Evolutionary conservation across 2,329 filamentous ascomycete species (phyloP), one percentile per base, ranked within the genome.

Genomic region (Talaromyces pinophilus): DNA sequence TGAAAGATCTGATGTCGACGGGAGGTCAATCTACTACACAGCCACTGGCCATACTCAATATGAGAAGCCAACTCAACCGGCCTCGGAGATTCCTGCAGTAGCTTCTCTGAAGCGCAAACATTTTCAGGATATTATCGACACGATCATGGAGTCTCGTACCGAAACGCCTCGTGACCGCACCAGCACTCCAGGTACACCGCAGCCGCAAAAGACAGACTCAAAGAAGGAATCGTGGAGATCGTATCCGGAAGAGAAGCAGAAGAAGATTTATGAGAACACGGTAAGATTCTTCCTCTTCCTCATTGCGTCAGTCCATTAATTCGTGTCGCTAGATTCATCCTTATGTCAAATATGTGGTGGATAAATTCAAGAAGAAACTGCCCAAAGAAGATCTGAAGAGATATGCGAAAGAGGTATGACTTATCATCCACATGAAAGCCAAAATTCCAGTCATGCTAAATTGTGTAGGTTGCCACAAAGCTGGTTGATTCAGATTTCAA

Each of bases 191-290:
- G 86, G 87, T 15, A 92, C 91, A 0, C 89, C 91, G 1, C 86
- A 88, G 67, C 83, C 87, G 11, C 81, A 82, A 2, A 85, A 85
- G 1, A 79, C 82, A 4, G 83, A 84, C 55, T 86, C 90, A 33
- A 78, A 79, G 40, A 76, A 77, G 25, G 82, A 83, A 52, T 83
- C 84, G 59, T 83, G 83, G 71, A 84, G 82, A 73, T 83, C 80
- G 62, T 81, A 82, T 67, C 77, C 79, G 64, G 77, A 83, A 71
- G 93, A 97, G 70, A 97, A 97, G 80, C 92, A 95, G 79, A 96
- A 93, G 86, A 97, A 92, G 81, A 84, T 97, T 2, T 98, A 97
- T 73, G 93, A 97, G 78, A 93, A 93, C 75, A 96, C 93, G 62
- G 92, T 96, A 84, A 77, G 30, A 25, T 7, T 22, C n/a, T n/a